Base-by-base conservation (phyloP, 1,284 basidiomycete species). In the Marasmius tenuissimus region DNA sequence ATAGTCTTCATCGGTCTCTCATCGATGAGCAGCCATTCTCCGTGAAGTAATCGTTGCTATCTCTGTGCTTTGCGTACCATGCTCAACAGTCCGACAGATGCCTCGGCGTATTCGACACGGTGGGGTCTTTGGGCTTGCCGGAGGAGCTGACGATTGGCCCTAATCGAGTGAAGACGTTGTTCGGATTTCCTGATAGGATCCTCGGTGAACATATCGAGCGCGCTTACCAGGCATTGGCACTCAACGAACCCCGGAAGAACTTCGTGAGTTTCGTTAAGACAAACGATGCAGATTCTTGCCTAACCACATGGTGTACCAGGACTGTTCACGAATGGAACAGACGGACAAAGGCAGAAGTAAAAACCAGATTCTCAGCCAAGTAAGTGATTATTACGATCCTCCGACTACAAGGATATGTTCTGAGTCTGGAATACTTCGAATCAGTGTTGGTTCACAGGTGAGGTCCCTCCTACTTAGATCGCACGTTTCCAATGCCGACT, bases 61-160 rank as follows among this genome's bases (percentile, higher is more conserved):
- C 6, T 12, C 34, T 57, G 20, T 11, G 34, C 57, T 20, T 16
- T 52, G 10, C 34, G 8, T 42, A 47, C 57, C 4, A n/a, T 48
- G 35, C 47, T 51, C 53, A 67, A 34, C 59, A 16, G 45, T 18
- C 61, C 50, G 35, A 60, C 18, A 91, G 89, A 72, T 87, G 86
- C 66, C 66, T 91, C 56, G 89, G 89, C 2, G 87, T 91, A 16
- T 91, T 87, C 67, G 88, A 91, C 68, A 91, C 89, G 3, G 89
- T 91, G 27, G 88, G 88, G 12, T 82, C 86, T 18, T 70, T 89
- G 35, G 89, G 88, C 10, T 70, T 91, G 22, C 89, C 88, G 1
- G 85, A 86, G 66, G 87, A 89, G 65, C 67, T 91, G 10, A 79
- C 80, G 2, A 69, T 78, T 45, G 70, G 72, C 16, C 75, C 76